phyloP scores from a whole-genome alignment of 805 yeast species.

The Wickerhamomyces rabaulensis region DNA sequence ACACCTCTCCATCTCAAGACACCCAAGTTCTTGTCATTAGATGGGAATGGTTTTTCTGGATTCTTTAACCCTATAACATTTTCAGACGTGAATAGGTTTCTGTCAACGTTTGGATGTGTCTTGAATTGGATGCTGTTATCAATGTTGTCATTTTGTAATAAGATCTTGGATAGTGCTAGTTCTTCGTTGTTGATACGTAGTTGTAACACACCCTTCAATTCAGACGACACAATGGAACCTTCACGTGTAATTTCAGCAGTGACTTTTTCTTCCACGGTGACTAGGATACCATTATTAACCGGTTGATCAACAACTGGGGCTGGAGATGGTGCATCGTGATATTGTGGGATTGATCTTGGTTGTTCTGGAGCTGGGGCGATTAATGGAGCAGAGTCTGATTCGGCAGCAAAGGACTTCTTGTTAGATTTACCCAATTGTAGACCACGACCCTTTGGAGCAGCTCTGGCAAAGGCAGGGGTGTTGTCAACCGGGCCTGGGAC shows the following conservation, averaged over 20 bases:
- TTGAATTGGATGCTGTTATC: slow-evolving; percentile 63
- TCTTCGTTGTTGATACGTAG: slow-evolving; percentile 77
- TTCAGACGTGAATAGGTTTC: slow-evolving; percentile 52
- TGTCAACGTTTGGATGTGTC: slow-evolving; percentile 96
- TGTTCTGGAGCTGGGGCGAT: slow-evolving; percentile 25
- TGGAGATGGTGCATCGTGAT: slow-evolving; percentile 8
- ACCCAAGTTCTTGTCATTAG: slow-evolving; percentile 85
- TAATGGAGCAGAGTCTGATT: slow-evolving; percentile 26
- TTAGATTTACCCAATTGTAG: slow-evolving; percentile 64
- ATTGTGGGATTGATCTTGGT: slow-evolving; percentile 9
- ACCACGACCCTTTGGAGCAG: slow-evolving; percentile 59
- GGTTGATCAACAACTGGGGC: slow-evolving; percentile 22
- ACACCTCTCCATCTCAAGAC: slow-evolving; percentile 88
- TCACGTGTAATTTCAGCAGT: slow-evolving; percentile 79
- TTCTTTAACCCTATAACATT: slow-evolving; percentile 72
- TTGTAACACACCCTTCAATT: slow-evolving; percentile 87
- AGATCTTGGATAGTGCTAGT: slow-evolving; percentile 60
- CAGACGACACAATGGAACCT: slow-evolving; percentile 65
- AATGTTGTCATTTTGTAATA: slow-evolving; percentile 45
- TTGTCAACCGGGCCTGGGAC: slow-evolving; percentile 22
- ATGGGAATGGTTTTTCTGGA: slow-evolving; percentile 75
- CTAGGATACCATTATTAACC: slow-evolving; percentile 70
- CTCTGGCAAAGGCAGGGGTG: slow-evolving; percentile 10
- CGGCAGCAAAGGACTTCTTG: slow-evolving; percentile 16
- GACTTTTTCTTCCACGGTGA: slow-evolving; percentile 71